These are phyloP conservation scores for Gyrodon lividus DNA, from an alignment of 768 basidiomycete genomes.

Conservation along the genomic window DNA sequence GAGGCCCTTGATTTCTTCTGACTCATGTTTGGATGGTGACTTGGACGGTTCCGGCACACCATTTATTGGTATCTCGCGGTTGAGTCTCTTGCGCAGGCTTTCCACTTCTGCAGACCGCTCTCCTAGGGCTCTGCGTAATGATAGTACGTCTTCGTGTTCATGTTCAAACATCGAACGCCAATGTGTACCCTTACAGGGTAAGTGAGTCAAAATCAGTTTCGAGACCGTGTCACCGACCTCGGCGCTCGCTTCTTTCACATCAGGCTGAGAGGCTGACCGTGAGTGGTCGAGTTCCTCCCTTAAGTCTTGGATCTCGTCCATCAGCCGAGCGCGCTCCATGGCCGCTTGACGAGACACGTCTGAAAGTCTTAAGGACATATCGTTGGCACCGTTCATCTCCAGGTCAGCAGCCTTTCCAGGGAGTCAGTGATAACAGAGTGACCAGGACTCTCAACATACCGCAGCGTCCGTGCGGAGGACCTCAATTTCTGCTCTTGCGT, in stretches of 20 bases:
- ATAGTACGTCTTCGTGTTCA: slow-evolving; percentile 31
- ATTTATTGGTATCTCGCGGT: slow-evolving; percentile 54
- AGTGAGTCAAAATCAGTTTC: slow-evolving; percentile 1
- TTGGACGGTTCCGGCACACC: slow-evolving; percentile 32
- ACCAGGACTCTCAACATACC: slow-evolving; percentile 44
- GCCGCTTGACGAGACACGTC: slow-evolving; percentile 49
- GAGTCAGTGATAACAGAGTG: slow-evolving; percentile 10
- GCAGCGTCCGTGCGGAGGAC: slow-evolving; percentile 65
- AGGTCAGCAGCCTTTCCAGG: slow-evolving; percentile 46
- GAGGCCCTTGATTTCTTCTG: slow-evolving; percentile 73
- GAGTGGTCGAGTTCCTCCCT: slow-evolving; percentile 46
- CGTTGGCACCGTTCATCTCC: slow-evolving; percentile 37
- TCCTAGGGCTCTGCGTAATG: slow-evolving; percentile 34
- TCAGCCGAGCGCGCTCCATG: slow-evolving; percentile 49
- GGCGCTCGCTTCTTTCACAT: slow-evolving; percentile 25
- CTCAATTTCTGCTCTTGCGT: slow-evolving; percentile 90
- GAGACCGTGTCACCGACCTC: slow-evolving; percentile 13
- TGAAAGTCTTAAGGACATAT: slow-evolving; percentile 45
- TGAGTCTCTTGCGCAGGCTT: slow-evolving; percentile 51
- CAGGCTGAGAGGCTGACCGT: slow-evolving; percentile 24
- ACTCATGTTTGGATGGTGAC: slow-evolving; percentile 51
- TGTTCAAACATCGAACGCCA: slow-evolving; percentile 32
- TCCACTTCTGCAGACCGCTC: slow-evolving; percentile 55
- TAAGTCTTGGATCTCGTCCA: slow-evolving; percentile 56
- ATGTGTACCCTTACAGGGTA: slow-evolving; percentile 17